A percentile compares a stretch with the other conserved stretches of the same genome.
phyloP scores from a whole-genome alignment of 2,329 filamentous ascomycete genomes.

The Aspergillus sp. region DNA sequence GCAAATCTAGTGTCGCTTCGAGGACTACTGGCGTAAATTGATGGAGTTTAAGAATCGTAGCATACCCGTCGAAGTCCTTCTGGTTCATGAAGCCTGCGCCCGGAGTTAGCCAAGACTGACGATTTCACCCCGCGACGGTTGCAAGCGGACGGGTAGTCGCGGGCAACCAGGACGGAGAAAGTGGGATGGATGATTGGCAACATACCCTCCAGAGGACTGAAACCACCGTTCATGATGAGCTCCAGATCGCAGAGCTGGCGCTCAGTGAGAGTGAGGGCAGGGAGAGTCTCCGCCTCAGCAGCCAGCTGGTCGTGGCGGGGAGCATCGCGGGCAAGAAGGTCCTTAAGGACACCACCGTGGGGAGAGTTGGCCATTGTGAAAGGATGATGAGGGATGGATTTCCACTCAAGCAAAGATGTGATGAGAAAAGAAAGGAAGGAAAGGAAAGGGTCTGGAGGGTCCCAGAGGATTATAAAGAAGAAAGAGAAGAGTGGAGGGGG shows the following conservation, averaged over 20 bases:
- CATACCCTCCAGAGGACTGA: constrained; percentile 93
- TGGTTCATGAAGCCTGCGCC: constrained; percentile 87
- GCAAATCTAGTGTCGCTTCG: constrained; percentile 6
- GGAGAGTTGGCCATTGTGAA: constrained; percentile 57
- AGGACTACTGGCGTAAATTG: constrained; percentile 4
- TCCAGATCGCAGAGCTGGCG: constrained; percentile 97
- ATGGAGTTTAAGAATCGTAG: constrained; percentile 17
- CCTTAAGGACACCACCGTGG: constrained; percentile 94
- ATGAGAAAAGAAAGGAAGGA: not conserved
- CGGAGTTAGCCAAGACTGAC: constrained; percentile 14
- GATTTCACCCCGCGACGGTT: not conserved
- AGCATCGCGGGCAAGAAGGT: constrained; percentile 90
- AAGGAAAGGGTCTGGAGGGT: constrained; percentile 10
- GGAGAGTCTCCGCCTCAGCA: constrained; percentile 81
- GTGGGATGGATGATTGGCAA: constrained; percentile 25
- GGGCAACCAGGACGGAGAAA: not conserved
- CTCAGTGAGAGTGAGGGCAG: constrained; percentile 82
- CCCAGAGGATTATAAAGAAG: constrained; percentile 11
- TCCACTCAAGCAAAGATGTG: not conserved
- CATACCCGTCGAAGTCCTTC: constrained; percentile 91
- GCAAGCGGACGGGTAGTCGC: not conserved
- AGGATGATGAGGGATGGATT: constrained; percentile 2
- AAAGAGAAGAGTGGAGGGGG: constrained; percentile 4
- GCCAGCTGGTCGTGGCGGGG: constrained; percentile 77
- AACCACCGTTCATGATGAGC: constrained; percentile 94